Base-by-base conservation (phyloP, 2,329 filamentous ascomycete genomes). In the Colletotrichum sidae region DNA sequence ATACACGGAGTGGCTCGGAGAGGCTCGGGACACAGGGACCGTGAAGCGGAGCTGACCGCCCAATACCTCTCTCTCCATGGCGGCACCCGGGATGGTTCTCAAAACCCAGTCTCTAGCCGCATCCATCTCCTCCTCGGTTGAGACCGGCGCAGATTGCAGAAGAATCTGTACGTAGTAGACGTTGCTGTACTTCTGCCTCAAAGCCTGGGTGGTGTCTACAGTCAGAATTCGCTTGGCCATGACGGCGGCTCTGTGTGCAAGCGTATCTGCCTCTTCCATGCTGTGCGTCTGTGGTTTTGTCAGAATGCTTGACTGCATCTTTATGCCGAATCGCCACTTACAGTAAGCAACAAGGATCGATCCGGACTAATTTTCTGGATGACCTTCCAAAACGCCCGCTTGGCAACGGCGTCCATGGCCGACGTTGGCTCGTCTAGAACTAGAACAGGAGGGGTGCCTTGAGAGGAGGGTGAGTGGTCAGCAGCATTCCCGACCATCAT, bases 211-310 rank as follows among this genome's bases (percentile, higher is more conserved):
- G 0, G 86, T 89, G 1, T 89, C 89, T 0, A 90, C 76, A 0
- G 88, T 88, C 11, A 92, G 79, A 82, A 92, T 56, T 1, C 70
- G 62, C 2, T 65, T 59, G 9, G 72, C 69, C n/a, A 75, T 67
- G 51, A 74, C 70, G 50, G 68, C 71, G 6, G 72, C 74, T 7
- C 74, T 72, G 8, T 66, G 88, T 0, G 92, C 91, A 3, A 94
- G 81, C 1, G 90, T 90, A 69, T 93, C 90, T 2, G 92, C 92
- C 75, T 94, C 92, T 73, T 94, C 91, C 91, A 94, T 94, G 10
- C 85, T 89, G 74, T 94, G 92, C 0, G 92, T 94, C 41, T 53
- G 38, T 35, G n/a, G 35, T 25, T 33, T 42, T 54, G 51, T 9
- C 13, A 6, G 15, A 42, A 6, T 41, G 35, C 37, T 34, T 42